Base-by-base conservation (phyloP, 148 eudicot genomes). In the Bassia scoparia region DNA sequence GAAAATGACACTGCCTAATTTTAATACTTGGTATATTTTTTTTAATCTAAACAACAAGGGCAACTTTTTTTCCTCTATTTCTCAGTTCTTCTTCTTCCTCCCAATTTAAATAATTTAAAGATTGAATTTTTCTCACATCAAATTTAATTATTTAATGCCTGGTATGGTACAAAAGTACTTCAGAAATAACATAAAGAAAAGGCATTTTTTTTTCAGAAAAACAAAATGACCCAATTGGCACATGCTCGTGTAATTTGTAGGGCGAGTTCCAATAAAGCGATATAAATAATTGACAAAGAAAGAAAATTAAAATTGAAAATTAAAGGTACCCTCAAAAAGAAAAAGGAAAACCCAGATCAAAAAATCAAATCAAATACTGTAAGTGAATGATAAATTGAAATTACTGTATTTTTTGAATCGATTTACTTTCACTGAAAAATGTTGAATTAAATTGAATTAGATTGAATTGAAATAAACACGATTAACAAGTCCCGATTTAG, bases 191-290 rank as follows among this genome's bases (percentile, higher is more conserved):
- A 5, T 7, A 33, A 75, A 56, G 4, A 55, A 75, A 33, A 71
- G n/a, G 35, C 26, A 0, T 24, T n/a, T 14, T 8, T 43, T 30
- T 56, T 38, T 16, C 18, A 31, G 72, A 58, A 58, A 65, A 78
- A 78, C 76, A 66, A 72, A 58, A 78, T 60, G 77, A 61, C 67
- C 77, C 72, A 59, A 59, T 31, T 73, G 24, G 72, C 81, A 73
- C 81, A 78, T 73, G 73, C 66, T 55, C 61, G 72, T 78, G 69
- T 52, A 34, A 26, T 7, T 5, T 74, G 69, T 65, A 74, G 70
- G 63, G 63, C 27, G 63, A 74, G 64, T 73, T 73, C 73, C 73
- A 67, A 78, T 73, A 78, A 78, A 78, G 72, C 35, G 70, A 27
- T 26, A n/a, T 35, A 30, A 72, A 50, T 54, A 52, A 56, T 55